Base-by-base conservation (phyloP, 2,329 filamentous ascomycete species). In the Colletotrichum costaricense region DNA sequence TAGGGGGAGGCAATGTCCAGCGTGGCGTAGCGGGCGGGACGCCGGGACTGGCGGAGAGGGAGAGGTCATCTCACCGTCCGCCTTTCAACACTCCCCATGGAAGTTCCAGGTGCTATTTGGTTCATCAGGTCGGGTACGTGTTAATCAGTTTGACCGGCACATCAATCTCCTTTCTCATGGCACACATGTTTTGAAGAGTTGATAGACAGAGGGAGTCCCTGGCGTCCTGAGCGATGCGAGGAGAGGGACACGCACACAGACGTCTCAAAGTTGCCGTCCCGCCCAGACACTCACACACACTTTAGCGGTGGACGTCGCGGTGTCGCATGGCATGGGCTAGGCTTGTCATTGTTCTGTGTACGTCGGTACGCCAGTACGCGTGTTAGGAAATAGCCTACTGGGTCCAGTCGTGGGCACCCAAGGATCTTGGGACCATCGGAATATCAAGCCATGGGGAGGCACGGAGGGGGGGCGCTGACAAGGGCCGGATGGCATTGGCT, bases 1-100 rank as follows among this genome's bases (percentile, higher is more conserved):
- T 64, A 64, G 54, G 65, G 58, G 60, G 22, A 26, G 24, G 30
- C 33, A 59, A n/a, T 59, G 46, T 30, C n/a, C 42, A 58, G 69
- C 66, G 59, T 72, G 66, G 69, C 69, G 66, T 64, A 22, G 54
- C 54, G 59, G 65, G 54, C 54, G 59, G 65, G 54, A 63, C 69
- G 33, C 19, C 58, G 58, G 65, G 58, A 64, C 65, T 58, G 59
- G 69, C 63, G 69, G 57, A 68, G 64, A 57, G 63, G 28, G 35
- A 16, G 4, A 65, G 22, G 62, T 28, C 30, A 64, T 14, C 33
- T 28, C 22, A 55, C 28, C 33, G 30, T 14, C 57, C 35, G 38
- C 4, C 4, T 19, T 35, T 1, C 11, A 38, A 38, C n/a, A 26
- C 35, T 16, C 6, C 12, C 12, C 5, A 16, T 6, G 5, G 35